Evolutionary conservation across 371 early-diverging fungal genomes (phyloP), one percentile per base, ranked within the genome.

Genomic region (Lichtheimia ornata): DNA sequence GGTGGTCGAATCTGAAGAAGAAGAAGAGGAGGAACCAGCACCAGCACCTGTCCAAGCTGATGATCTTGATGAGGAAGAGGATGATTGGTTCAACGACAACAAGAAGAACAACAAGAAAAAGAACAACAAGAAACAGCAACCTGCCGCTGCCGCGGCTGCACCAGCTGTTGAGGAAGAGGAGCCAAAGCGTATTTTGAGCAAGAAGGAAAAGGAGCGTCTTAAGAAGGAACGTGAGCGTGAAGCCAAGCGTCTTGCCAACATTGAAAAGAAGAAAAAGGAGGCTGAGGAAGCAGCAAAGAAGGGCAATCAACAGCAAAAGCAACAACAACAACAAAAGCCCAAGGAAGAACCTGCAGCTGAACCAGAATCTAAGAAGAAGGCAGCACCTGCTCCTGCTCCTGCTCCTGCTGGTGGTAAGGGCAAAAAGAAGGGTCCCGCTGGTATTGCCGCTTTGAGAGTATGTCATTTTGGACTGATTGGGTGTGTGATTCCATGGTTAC

Each of bases 191-290:
- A 50, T 64, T 13, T 68, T 75, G 60, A 65, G 76, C 53, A 77
- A 81, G 67, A 79, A 80, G 53, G 77, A 78, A 62, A 78, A 80
- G 63, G 79, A 78, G 25, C 65, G 64, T 57, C 59, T 82, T 13
- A 83, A 81, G 63, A 81, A 84, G 67, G 83, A 85, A 59, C 77
- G 74, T 42, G 71, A 64, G 20, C 77, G 76, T 61, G 80, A 81
- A 70, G 80, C 78, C 20, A 81, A 81, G 40, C 74, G 79, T 55
- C 63, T 77, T 54, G 82, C 82, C 42, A 79, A 76, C 28, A 57
- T 73, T 5, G 79, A 79, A 59, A 77, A 79, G 74, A 76, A 73
- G 63, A 63, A 69, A 25, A 57, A 74, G 56, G 70, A 77, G 49
- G 47, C 47, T 17, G 47, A 47, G 17, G 47, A 47, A 47, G 71